These are phyloP conservation scores for Leptoxyphium fumago DNA, from an alignment of 2,329 filamentous ascomycete genomes.

Conservation along the genomic window DNA sequence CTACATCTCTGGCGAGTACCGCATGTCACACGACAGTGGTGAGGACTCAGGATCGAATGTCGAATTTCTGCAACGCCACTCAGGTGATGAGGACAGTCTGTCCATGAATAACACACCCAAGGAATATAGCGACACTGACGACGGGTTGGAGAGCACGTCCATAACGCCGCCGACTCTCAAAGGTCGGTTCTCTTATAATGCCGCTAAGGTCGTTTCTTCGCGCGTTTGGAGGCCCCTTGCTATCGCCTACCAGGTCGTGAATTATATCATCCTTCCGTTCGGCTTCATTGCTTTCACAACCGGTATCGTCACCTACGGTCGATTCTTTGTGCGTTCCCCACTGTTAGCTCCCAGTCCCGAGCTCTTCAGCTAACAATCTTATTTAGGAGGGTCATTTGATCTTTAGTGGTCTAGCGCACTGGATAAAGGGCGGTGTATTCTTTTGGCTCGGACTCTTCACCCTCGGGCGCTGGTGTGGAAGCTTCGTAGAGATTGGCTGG, in stretches of 20 bases:
- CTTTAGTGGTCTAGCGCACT: slow-evolving; percentile 77
- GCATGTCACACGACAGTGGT: slow-evolving; percentile 23
- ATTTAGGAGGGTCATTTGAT: slow-evolving; percentile 43
- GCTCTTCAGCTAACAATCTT: slow-evolving; percentile 5
- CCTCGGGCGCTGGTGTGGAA: slow-evolving; percentile 71
- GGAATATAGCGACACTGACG: slow-evolving; percentile 24
- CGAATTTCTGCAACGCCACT: slow-evolving; percentile 2
- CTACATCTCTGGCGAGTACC: neutral
- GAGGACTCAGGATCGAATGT: slow-evolving; percentile 1
- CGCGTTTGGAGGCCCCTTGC: too few species aligned
- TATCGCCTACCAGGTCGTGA: too few species aligned
- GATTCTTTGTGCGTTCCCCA: slow-evolving; percentile 56
- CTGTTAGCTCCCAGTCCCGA: neutral
- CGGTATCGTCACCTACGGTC: slow-evolving; percentile 58
- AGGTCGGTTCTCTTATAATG: slow-evolving; percentile 10
- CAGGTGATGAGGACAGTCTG: neutral
- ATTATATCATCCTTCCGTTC: slow-evolving; percentile 49
- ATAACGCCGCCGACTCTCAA: slow-evolving; percentile 9
- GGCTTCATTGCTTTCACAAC: slow-evolving; percentile 59
- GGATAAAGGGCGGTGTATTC: slow-evolving; percentile 83
- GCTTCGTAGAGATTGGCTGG: slow-evolving; percentile 80
- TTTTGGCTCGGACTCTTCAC: slow-evolving; percentile 80
- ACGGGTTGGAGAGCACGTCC: slow-evolving; percentile 31
- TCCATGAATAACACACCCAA: neutral
- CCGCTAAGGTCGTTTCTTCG: too few species aligned